Percentiles rank a stretch among this genome's conserved stretches.
These are phyloP conservation scores for Cercospora sojina DNA, from an alignment of 2,329 filamentous ascomycete species.

Conservation along the genomic window DNA sequence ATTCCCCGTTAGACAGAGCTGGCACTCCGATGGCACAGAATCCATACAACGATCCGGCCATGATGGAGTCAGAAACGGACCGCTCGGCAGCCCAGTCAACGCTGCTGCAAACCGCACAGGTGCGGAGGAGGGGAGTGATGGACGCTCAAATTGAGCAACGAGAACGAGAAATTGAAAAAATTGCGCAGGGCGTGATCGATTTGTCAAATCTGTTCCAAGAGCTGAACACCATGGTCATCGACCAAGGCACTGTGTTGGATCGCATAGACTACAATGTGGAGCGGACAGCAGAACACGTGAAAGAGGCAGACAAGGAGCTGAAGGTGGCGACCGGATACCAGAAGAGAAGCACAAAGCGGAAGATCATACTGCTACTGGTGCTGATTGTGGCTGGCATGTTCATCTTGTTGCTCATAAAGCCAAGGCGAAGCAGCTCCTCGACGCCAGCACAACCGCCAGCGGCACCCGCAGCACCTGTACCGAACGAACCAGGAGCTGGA, in stretches of 20 bases:
- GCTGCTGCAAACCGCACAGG: conserved; percentile 67
- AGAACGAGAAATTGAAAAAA: conserved; percentile 95
- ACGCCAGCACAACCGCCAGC: conserved; percentile 10
- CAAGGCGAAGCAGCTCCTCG: conserved; percentile 50
- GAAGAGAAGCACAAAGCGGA: conserved; percentile 81
- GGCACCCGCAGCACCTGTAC: conserved; percentile 18
- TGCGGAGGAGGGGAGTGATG: conserved; percentile 64
- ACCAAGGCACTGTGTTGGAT: conserved; percentile 54
- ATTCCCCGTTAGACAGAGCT: conserved; percentile 49
- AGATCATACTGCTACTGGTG: conserved; percentile 85
- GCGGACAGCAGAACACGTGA: conserved; percentile 88
- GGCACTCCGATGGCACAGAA: conserved; percentile 53
- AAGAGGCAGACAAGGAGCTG: conserved; percentile 88
- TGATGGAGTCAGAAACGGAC: conserved; percentile 92
- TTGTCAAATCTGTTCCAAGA: conserved; percentile 96
- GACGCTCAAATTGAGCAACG: conserved; percentile 85
- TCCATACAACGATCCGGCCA: conserved; percentile 77
- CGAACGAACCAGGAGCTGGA: conserved; percentile 23
- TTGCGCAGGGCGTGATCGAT: conserved; percentile 96
- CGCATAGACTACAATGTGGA: conserved; percentile 83
- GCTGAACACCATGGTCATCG: conserved; percentile 79
- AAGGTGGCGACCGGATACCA: conserved; percentile 87
- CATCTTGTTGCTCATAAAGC: conserved; percentile 78
- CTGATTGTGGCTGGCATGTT: conserved; percentile 83
- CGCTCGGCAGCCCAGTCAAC: conserved; percentile 88